Evolutionary conservation across 306 rosid genomes (phyloP).

Genomic region (Arachis hypogaea): DNA sequence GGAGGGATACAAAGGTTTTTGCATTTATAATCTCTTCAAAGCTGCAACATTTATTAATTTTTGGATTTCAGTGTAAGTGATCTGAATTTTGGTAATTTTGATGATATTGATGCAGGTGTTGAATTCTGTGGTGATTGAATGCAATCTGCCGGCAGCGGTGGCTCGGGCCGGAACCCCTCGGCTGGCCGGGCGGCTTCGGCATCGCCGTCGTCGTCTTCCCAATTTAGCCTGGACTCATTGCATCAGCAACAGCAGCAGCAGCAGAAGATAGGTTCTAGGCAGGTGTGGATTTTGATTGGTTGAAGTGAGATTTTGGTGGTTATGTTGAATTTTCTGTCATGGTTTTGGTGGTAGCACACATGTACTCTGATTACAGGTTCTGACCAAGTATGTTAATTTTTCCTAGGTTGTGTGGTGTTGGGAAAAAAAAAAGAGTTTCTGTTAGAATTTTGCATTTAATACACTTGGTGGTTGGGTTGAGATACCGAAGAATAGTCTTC

Average conservation of each 20-base stretch:
- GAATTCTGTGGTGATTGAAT: constrained; percentile 60
- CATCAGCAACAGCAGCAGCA: constrained; percentile 76
- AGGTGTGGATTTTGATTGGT: constrained; percentile 62
- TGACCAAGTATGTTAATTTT: constrained; percentile 7
- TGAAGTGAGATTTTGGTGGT: constrained; percentile 34
- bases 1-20: constrained; percentile 43
- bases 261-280: constrained; percentile 78
- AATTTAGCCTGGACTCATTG: constrained; percentile 72
- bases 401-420: not conserved
- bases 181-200: constrained; percentile 73
- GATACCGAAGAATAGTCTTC: constrained; percentile 31
- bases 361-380: constrained; percentile 30
- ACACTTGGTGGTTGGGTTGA: constrained; percentile 21
- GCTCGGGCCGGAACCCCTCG: constrained; percentile 78
- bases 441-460: constrained; percentile 45
- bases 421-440: constrained; percentile 35
- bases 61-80: constrained; percentile 18
- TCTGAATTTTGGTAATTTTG: constrained; percentile 45
- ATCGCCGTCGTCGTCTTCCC: constrained; percentile 86
- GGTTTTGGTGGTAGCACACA: constrained; percentile 35
- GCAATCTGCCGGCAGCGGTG: constrained; percentile 80
- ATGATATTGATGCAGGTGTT: constrained; percentile 28
- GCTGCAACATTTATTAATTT: not conserved
- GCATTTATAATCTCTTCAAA: constrained; percentile 26
- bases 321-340: constrained; percentile 37